Evolutionary conservation across 2,329 filamentous ascomycete genomes (phyloP), one percentile per base, ranked within the genome.

Genomic region (Neonectria ditissima): DNA sequence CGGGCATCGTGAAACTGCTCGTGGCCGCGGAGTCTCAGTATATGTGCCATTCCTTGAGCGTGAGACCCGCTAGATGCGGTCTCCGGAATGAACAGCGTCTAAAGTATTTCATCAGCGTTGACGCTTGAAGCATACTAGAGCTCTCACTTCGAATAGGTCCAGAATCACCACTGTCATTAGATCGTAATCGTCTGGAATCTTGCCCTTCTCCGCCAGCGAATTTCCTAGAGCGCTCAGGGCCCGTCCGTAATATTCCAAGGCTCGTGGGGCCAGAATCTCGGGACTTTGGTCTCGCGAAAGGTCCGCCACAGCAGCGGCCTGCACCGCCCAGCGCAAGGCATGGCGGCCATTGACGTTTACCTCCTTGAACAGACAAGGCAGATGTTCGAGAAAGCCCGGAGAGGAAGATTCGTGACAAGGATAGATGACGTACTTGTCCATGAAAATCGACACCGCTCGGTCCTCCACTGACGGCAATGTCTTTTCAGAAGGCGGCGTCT

Each of bases 121-220:
- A 41, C 11, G 18, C 13, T 26, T 26, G n/a, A 32, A 28, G 6
- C 2, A 24, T 20, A 28, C 20, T 39, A 6, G 39, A 10, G 18
- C 3, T 22, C 26, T 52, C 50, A 78, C 78, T 73, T 81, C 79
- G 41, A 81, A 81, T 2, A 81, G 73, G 51, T 81, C 79, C 13
- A 81, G 63, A 20, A 81, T 67, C 13, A 81, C 79, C 1, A 78
- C 73, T 3, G 79, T 75, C 79, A 81, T 80, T 16, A 81, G 68
- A 50, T 79, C 76, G 63, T 79, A 76, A 58, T 81, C 80, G 63
- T 80, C 78, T 4, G 78, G 78, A 1, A 66, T 62, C 63, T 80
- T 79, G 11, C 70, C 71, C n/a, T 69, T 64, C 26, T 69, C 63
- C 3, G 70, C 63, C 26, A 80, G 65, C 0, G 78, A 77, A 3